phyloP scores from a whole-genome alignment of 1,284 basidiomycete genomes.

The Ceratobasidium sp. region DNA sequence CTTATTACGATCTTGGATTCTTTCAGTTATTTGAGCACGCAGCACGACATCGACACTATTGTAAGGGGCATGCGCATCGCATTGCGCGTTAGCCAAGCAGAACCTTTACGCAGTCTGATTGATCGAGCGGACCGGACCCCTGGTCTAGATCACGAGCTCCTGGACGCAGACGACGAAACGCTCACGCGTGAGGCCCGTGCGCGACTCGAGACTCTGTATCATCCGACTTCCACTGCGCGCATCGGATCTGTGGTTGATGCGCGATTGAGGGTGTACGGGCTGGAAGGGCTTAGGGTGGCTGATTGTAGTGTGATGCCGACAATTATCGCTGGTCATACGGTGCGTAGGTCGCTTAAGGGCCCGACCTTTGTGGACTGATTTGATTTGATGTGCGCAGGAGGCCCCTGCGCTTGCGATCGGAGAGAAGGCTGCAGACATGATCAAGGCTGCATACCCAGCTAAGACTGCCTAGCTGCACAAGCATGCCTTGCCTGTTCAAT shows the following conservation, averaged over 20 bases:
- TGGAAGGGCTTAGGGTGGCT: conserved; percentile 63
- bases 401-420: conserved; percentile 68
- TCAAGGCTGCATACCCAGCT: conserved; percentile 54
- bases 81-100: conserved; percentile 39
- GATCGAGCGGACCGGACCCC: conserved; percentile 51
- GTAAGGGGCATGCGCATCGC: conserved; percentile 45
- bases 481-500: too few relatives aligned
- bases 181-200: conserved; percentile 57
- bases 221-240: conserved; percentile 67
- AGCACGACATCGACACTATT: conserved; percentile 45
- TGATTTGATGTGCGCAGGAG: conserved; percentile 57
- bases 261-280: conserved; percentile 57
- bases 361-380: too few relatives aligned
- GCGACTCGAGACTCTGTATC: conserved; percentile 68
- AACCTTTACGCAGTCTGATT: conserved; percentile 45
- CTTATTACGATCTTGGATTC: too few relatives aligned
- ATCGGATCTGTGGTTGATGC: conserved; percentile 67
- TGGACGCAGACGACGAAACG: conserved; percentile 51
- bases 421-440: conserved; percentile 71
- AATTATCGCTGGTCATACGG: conserved; percentile 71
- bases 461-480: background rate
- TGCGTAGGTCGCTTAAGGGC: conserved; percentile 54
- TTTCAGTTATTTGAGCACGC: conserved; percentile 44
- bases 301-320: conserved; percentile 69
- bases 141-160: conserved; percentile 51